Evolutionary conservation across 148 eudicot genomes (phyloP), one percentile per base, ranked within the genome.

Genomic region (Rhododendron ferrugineum): DNA sequence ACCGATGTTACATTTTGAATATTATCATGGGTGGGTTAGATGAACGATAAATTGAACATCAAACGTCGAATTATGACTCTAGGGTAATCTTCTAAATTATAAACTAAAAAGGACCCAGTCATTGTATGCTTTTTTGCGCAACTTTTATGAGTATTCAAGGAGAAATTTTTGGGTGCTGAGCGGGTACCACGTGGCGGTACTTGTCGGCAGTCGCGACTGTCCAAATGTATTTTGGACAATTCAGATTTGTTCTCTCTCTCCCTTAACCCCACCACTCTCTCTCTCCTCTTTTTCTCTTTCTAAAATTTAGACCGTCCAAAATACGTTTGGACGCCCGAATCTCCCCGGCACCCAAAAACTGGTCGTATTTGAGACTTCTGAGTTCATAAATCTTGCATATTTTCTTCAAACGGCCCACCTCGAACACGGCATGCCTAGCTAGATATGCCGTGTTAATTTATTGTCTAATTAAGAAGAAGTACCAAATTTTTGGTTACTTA

Each of bases 151-250:
- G 60, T 15, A 16, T 32, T 32, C 1, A 1, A 32, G 34, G 42
- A 40, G 44, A 40, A 40, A 40, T 40, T 40, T 40, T 5, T 40
- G 1, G 6, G 8, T 6, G 6, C 44, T 8, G 5, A 40, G 44
- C 7, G 6, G 44, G 44, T 40, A 0, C 8, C 44, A 40, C 42
- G 6, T 40, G 42, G 6, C 5, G 42, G 6, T 40, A 40, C 42
- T 7, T 5, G 6, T 40, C 0, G 42, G 42, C 0, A 1, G 5
- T 40, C 0, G 0, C 0, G 5, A 40, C 6, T 6, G 6, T 40
- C 0, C 6, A 40, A 40, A 40, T 1, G 6, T 40, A 0, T 40
- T 40, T 40, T 40, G 42, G 6, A 40, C 42, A 6, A 6, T 6
- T 0, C 42, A 40, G 6, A 40, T 40, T 40, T 40, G 5, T 40